These are phyloP conservation scores for Salix udensis DNA, from an alignment of 345 rosid genomes.

Conservation along the genomic window DNA sequence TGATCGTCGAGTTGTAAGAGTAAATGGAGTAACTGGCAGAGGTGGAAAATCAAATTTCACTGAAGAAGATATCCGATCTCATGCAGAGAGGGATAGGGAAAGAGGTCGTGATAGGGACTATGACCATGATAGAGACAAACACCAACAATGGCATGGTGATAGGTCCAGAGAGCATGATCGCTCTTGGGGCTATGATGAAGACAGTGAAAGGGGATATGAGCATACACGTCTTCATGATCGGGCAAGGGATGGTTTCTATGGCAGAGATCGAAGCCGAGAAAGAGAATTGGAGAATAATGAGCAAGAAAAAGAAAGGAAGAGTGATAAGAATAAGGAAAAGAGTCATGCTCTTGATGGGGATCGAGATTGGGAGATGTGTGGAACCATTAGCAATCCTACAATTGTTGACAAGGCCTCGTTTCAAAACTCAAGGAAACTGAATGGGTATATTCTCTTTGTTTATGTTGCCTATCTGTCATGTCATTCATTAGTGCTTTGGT, in stretches of 20 bases:
- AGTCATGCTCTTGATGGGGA: constrained; percentile 31
- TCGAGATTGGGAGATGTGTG: constrained; percentile 38
- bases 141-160: constrained; percentile 42
- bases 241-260: constrained; percentile 39
- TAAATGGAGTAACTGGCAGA: constrained; percentile 67
- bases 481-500: too few relatives aligned
- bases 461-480: neutral
- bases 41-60: constrained; percentile 53
- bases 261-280: constrained; percentile 44
- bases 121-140: constrained; percentile 29
- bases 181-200: constrained; percentile 45
- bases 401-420: constrained; percentile 34
- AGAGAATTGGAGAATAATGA: constrained; percentile 36
- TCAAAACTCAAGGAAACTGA: constrained; percentile 39
- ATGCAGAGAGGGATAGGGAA: constrained; percentile 34
- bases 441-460: constrained; percentile 39
- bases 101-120: constrained; percentile 49
- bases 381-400: constrained; percentile 24
- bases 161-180: constrained; percentile 55
- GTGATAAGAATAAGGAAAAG: constrained; percentile 27
- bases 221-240: constrained; percentile 36
- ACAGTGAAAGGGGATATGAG: constrained; percentile 46
- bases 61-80: constrained; percentile 37
- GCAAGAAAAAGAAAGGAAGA: constrained; percentile 34
- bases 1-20: constrained; percentile 71